A percentile compares a stretch with the other conserved stretches of the same genome.
Conservation (phyloP, 345 rosid genomes). For the Syzygium aqueum region DNA sequence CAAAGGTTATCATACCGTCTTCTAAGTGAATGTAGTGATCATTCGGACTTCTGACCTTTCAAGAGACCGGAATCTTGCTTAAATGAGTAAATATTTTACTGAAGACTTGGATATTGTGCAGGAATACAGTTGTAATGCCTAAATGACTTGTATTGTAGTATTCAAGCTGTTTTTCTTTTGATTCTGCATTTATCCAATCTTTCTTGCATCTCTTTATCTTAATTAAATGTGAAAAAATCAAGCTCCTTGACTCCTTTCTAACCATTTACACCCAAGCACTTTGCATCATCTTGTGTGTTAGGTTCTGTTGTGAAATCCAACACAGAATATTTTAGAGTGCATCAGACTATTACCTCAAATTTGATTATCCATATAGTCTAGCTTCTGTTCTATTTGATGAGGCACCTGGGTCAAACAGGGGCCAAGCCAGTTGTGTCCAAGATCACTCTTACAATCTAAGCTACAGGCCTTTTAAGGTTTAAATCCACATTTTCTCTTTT, state of each 20-base stretch:
- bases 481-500: not conserved
- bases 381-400: not conserved
- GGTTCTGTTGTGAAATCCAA: not conserved
- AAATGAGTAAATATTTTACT: not conserved
- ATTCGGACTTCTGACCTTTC: not conserved
- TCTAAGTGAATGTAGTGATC: not conserved
- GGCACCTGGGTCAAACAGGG: not conserved
- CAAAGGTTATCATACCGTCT: not conserved
- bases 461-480: not conserved
- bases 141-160: not conserved
- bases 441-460: not conserved
- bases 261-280: not conserved
- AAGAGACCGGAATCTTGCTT: not conserved
- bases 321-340: not conserved
- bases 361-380: not conserved
- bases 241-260: not conserved
- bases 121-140: not conserved
- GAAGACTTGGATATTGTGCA: not conserved
- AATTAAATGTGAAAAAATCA: not conserved
- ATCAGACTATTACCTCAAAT: not conserved
- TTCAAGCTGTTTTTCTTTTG: not conserved
- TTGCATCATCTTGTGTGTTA: not conserved
- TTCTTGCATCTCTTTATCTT: not conserved
- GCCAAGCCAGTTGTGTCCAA: not conserved
- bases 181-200: not conserved